Percentiles rank a stretch among this genome's conserved stretches.
These are phyloP conservation scores for Rhododendron simsii DNA, from an alignment of 148 eudicot species.

Conservation along the genomic window DNA sequence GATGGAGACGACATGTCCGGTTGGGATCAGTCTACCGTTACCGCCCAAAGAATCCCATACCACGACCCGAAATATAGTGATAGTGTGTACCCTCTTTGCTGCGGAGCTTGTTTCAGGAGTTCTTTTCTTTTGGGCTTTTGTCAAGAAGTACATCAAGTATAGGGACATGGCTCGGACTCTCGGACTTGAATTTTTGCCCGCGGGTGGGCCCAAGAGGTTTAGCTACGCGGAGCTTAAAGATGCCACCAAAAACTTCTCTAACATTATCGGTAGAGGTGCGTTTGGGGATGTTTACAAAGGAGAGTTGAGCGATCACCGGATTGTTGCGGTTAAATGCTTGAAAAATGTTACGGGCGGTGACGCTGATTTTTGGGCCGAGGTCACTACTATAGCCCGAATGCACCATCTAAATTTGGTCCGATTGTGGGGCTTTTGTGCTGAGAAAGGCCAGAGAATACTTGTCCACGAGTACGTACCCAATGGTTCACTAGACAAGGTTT, in stretches of 20 bases:
- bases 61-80: slow-evolving; percentile 54
- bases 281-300: slow-evolving; percentile 77
- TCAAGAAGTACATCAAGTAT: slow-evolving; percentile 75
- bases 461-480: slow-evolving; percentile 83
- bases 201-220: slow-evolving; percentile 72
- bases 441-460: slow-evolving; percentile 64
- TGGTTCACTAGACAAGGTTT: slow-evolving; percentile 66
- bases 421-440: slow-evolving; percentile 88
- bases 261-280: slow-evolving; percentile 61
- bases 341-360: slow-evolving; percentile 62
- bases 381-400: slow-evolving; percentile 87
- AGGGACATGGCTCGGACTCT: slow-evolving; percentile 86
- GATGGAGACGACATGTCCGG: slow-evolving; percentile 61
- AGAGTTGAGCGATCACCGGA: slow-evolving; percentile 56
- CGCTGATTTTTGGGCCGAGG: slow-evolving; percentile 84
- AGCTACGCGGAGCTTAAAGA: slow-evolving; percentile 48
- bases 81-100: slow-evolving; percentile 43
- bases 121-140: slow-evolving; percentile 65
- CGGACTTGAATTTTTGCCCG: slow-evolving; percentile 67
- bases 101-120: slow-evolving; percentile 62
- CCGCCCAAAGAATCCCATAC: slow-evolving; percentile 49
- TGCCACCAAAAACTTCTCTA: slow-evolving; percentile 62
- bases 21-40: slow-evolving; percentile 43
- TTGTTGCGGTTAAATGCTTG: slow-evolving; percentile 71
- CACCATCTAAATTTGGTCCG: slow-evolving; percentile 87